Evolutionary conservation across 495 filamentous ascomycete genomes (phyloP).

Genomic region (Lasiosphaeriaceae sp.): DNA sequence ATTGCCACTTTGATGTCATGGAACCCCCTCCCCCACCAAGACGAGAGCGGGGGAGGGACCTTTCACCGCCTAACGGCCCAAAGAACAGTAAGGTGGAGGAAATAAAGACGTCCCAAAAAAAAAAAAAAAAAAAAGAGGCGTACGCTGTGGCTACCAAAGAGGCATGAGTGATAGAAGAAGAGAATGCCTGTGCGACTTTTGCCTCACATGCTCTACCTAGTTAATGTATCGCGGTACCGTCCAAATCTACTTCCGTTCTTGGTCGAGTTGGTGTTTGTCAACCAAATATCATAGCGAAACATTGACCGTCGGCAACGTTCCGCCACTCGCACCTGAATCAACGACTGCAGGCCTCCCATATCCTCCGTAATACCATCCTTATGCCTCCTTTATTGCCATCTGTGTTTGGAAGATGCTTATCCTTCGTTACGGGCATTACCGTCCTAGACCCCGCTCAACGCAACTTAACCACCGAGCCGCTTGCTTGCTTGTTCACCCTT

Average conservation of each 20-base stretch:
- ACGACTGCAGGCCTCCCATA: background rate
- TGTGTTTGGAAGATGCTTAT: constrained; percentile 22
- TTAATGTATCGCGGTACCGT: background rate
- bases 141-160: background rate
- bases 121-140: too few relatives aligned
- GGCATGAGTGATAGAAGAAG: background rate
- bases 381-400: constrained; percentile 19
- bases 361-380: constrained; percentile 13
- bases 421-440: constrained; percentile 32
- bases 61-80: background rate
- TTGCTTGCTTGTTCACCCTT: constrained; percentile 14
- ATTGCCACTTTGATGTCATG: background rate
- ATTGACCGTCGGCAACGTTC: background rate
- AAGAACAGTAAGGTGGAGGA: too few relatives aligned
- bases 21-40: background rate
- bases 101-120: too few relatives aligned
- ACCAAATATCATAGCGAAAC: background rate
- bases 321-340: background rate
- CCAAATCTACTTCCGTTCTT: background rate
- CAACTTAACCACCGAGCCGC: background rate
- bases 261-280: background rate
- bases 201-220: background rate
- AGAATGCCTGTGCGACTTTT: background rate
- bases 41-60: background rate
- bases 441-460: constrained; percentile 9